Conservation (phyloP, 495 filamentous ascomycete genomes). For the Tetracladium marchalianum region DNA sequence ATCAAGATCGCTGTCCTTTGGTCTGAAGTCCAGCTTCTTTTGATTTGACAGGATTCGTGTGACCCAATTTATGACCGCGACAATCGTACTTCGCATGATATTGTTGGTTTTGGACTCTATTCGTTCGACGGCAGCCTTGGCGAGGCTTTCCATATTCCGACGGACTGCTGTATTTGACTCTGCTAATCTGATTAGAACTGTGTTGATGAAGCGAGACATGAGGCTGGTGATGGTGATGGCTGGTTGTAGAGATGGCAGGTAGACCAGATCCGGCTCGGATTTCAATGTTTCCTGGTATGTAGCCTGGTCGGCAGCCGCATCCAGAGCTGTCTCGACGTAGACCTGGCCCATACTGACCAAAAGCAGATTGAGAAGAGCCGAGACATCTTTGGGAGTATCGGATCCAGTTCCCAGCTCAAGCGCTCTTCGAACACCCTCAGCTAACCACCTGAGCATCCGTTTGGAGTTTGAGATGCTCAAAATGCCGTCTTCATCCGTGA, state of each 20-base stretch:
- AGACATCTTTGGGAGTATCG: constrained; percentile 91
- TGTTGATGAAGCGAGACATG: constrained; percentile 82
- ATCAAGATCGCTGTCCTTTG: constrained; percentile 70
- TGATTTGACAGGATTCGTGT: constrained; percentile 65
- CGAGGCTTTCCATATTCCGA: constrained; percentile 81
- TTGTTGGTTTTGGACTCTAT: constrained; percentile 84
- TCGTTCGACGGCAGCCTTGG: constrained; percentile 56
- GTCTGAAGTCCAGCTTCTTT: constrained; percentile 87
- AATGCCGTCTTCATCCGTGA: constrained; percentile 78
- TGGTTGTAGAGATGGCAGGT: constrained; percentile 66
- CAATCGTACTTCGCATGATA: constrained; percentile 78
- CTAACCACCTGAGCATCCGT: constrained; percentile 95
- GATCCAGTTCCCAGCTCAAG: constrained; percentile 77
- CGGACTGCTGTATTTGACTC: constrained; percentile 80
- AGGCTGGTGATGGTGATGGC: constrained; percentile 85
- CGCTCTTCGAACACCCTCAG: constrained; percentile 87
- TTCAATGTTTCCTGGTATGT: constrained; percentile 66
- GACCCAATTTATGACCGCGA: constrained; percentile 73
- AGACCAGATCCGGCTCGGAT: constrained; percentile 78
- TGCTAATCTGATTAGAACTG: constrained; percentile 82
- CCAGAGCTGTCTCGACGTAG: constrained; percentile 89
- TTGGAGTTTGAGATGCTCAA: constrained; percentile 80
- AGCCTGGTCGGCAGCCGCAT: constrained; percentile 70
- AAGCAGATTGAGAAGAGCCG: constrained; percentile 74
- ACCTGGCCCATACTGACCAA: constrained; percentile 85